phyloP scores from a whole-genome alignment of 164 flowering plant genomes.

The Akebia trifoliata region DNA sequence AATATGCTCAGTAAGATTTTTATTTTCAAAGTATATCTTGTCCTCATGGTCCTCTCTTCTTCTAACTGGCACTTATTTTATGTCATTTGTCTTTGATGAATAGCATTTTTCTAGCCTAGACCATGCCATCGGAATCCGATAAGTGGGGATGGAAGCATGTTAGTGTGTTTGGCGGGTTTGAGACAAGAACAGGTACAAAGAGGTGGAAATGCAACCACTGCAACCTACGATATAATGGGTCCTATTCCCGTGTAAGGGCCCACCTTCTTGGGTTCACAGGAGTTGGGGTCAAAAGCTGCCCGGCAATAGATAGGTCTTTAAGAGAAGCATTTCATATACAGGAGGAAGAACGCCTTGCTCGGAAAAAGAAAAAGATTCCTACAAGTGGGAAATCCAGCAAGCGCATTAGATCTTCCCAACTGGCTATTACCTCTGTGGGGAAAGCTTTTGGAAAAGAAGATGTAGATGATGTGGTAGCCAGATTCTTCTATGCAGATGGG shows the following conservation, averaged over 20 bases:
- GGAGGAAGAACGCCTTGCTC: constrained; percentile 32
- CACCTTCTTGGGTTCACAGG: constrained; percentile 46
- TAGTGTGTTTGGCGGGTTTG: constrained; percentile 39
- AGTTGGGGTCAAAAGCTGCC: constrained; percentile 40
- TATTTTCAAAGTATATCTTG: no score
- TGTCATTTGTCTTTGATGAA: neutral
- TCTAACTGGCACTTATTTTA: neutral
- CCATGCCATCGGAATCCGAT: constrained; percentile 38
- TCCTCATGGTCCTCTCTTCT: neutral
- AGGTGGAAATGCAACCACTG: constrained; percentile 47
- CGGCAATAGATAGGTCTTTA: constrained; percentile 34
- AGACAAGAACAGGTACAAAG: constrained; percentile 37
- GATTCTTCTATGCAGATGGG: constrained; percentile 37
- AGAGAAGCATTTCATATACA: constrained; percentile 33
- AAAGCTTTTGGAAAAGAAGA: constrained; percentile 30
- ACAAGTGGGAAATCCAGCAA: constrained; percentile 23
- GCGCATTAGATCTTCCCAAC: constrained; percentile 20
- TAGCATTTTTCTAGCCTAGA: neutral
- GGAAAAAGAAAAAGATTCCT: constrained; percentile 30
- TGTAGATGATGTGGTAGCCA: constrained; percentile 36
- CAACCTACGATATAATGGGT: constrained; percentile 36
- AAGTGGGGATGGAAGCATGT: constrained; percentile 48
- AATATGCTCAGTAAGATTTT: no score
- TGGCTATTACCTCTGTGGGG: constrained; percentile 6
- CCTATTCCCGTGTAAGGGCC: constrained; percentile 44